phyloP scores from a whole-genome alignment of 768 basidiomycete genomes.

The Amanita subjunquillea region DNA sequence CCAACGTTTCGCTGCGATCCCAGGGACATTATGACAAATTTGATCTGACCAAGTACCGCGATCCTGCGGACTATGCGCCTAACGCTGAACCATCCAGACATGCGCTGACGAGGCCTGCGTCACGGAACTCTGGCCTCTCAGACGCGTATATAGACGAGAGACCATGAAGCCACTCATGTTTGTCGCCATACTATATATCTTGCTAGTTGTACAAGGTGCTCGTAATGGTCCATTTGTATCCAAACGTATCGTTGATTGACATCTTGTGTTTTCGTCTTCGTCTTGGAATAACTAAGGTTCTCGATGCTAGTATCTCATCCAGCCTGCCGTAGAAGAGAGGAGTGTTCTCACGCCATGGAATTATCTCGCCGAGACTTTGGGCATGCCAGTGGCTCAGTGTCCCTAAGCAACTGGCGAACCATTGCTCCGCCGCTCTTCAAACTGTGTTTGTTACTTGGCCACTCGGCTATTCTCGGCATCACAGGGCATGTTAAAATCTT shows the following conservation, averaged over 20 bases:
- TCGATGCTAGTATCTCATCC: not conserved
- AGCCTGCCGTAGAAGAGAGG: not conserved
- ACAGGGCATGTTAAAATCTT: not conserved
- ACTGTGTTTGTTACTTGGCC: not conserved
- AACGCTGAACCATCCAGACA: conserved; percentile 3
- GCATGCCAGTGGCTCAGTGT: not conserved
- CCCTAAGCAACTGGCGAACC: not conserved
- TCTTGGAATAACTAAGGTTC: not conserved
- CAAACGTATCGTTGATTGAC: not conserved
- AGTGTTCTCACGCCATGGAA: not conserved
- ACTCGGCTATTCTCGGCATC: not conserved
- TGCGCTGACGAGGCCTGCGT: conserved; percentile 3
- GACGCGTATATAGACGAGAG: conserved; percentile 4
- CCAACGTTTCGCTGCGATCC: conserved; percentile 21
- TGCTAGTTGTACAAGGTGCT: not conserved
- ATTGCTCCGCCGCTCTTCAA: not conserved
- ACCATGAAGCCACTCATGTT: not conserved
- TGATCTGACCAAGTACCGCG: conserved; percentile 20
- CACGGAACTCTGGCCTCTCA: conserved; percentile 6
- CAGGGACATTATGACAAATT: conserved; percentile 17
- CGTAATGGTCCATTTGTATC: not conserved
- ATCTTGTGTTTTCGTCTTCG: not conserved
- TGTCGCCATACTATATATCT: not conserved
- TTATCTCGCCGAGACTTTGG: not conserved
- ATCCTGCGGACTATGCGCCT: conserved; percentile 19